Evolutionary conservation across 352 stramenopile species (phyloP).

Genomic region (Phytophthora litchii): DNA sequence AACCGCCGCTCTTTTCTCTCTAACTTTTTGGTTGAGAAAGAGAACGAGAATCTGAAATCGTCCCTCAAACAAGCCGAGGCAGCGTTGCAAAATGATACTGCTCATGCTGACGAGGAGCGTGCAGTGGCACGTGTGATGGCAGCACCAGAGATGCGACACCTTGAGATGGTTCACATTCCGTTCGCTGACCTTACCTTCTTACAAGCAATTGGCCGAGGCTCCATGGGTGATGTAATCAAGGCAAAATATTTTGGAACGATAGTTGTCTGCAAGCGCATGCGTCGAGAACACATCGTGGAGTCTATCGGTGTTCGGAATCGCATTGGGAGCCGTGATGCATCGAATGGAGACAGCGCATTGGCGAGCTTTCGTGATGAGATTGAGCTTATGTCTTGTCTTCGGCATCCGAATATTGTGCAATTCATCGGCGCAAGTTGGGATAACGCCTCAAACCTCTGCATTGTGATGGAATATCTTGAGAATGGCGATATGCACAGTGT

Average conservation of each 20-base stretch:
- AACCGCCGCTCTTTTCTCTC: constrained; percentile 85
- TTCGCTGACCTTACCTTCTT: constrained; percentile 86
- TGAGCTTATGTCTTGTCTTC: constrained; percentile 84
- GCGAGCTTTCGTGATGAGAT: constrained; percentile 87
- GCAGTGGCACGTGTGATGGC: constrained; percentile 73
- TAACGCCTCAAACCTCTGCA: constrained; percentile 88
- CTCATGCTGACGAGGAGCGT: constrained; percentile 72
- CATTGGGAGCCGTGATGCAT: constrained; percentile 20
- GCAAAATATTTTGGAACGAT: constrained; percentile 87
- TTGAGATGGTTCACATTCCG: constrained; percentile 83
- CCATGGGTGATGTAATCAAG: constrained; percentile 91
- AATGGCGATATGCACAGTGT: constrained; percentile 90
- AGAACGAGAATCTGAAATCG: constrained; percentile 85
- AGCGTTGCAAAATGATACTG: constrained; percentile 80
- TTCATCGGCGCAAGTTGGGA: constrained; percentile 91
- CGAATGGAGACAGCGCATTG: constrained; percentile 46
- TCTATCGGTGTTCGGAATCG: constrained; percentile 23
- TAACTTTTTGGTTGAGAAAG: constrained; percentile 83
- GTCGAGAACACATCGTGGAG: constrained; percentile 82
- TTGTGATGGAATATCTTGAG: constrained; percentile 91
- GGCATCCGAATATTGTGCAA: constrained; percentile 90
- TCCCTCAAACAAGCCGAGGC: constrained; percentile 82
- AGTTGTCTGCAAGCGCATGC: constrained; percentile 89
- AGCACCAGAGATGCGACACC: constrained; percentile 73
- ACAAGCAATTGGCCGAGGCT: constrained; percentile 76